These are phyloP conservation scores for Pseudozyma thailandica DNA, from an alignment of 1,284 basidiomycete species.

Conservation along the genomic window DNA sequence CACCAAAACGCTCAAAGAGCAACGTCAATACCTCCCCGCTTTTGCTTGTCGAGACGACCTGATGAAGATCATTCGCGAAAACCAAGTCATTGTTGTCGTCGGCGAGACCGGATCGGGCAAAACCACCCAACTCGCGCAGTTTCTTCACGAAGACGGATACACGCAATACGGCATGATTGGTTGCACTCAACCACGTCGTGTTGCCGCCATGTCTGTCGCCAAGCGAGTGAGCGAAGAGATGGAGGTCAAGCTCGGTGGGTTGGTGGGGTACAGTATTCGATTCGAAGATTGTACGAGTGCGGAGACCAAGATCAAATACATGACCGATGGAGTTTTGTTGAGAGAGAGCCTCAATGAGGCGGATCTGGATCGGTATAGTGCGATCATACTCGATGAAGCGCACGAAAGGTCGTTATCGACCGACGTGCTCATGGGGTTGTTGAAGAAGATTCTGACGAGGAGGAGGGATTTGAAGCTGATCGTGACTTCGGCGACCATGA, in stretches of 20 bases:
- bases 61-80: constrained; percentile 88
- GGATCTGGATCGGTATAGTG: constrained; percentile 91
- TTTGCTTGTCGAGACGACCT: constrained; percentile 97
- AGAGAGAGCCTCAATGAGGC: constrained; percentile 95
- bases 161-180: constrained; percentile 87
- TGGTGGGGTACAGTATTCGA: constrained; percentile 95
- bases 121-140: constrained; percentile 91
- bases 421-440: constrained; percentile 94
- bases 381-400: constrained; percentile 96
- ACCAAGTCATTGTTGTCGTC: constrained; percentile 91
- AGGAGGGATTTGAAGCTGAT: constrained; percentile 93
- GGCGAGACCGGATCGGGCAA: constrained; percentile 97
- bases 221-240: constrained; percentile 97
- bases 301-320: constrained; percentile 90
- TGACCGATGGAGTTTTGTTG: constrained; percentile 97
- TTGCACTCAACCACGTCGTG: constrained; percentile 95
- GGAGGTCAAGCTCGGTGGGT: constrained; percentile 80
- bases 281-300: constrained; percentile 95
- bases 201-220: constrained; percentile 97
- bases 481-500: constrained; percentile 99
- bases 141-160: constrained; percentile 95
- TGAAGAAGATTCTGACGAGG: constrained; percentile 89
- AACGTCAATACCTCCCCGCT: constrained; percentile 94
- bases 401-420: constrained; percentile 96
- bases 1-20: constrained; percentile 87